Percentiles rank a stretch among this genome's conserved stretches.
Conservation (phyloP, 306 rosid genomes). For the Pyrus communis region DNA sequence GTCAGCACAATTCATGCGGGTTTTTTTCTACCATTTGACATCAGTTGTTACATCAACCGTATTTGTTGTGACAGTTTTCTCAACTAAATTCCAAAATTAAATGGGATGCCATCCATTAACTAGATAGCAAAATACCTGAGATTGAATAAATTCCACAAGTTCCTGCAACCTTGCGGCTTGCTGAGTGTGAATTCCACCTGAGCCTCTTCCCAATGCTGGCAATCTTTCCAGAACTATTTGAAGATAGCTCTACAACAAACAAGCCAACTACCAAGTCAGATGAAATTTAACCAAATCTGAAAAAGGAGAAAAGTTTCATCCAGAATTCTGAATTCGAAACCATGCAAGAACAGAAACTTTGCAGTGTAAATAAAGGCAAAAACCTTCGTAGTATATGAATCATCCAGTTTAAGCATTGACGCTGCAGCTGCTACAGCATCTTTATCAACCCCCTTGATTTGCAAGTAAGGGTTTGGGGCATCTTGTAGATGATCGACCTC, state of each 20-base stretch:
- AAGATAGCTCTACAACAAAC: conserved; percentile 73
- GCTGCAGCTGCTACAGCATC: conserved; percentile 94
- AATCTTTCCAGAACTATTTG: conserved; percentile 83
- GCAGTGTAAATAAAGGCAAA: conserved; percentile 8
- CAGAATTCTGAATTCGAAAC: background rate
- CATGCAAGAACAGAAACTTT: background rate
- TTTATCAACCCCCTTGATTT: conserved; percentile 90
- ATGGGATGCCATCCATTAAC: background rate
- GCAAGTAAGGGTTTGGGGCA: conserved; percentile 78
- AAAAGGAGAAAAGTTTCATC: background rate
- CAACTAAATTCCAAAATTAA: background rate
- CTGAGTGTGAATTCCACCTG: conserved; percentile 69
- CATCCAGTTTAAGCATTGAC: conserved; percentile 77
- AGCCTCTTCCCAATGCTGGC: conserved; percentile 57
- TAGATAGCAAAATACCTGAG: conserved; percentile 56
- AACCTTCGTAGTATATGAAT: conserved; percentile 89
- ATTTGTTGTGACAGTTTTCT: background rate
- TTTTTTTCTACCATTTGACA: too few species aligned
- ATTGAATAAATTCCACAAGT: conserved; percentile 83
- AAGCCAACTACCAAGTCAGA: conserved; percentile 14
- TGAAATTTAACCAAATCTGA: background rate
- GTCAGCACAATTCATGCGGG: too few species aligned
- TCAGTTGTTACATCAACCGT: background rate
- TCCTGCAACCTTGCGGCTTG: conserved; percentile 90
- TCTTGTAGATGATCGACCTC: conserved; percentile 98